phyloP scores from a whole-genome alignment of 2,329 filamentous ascomycete species.

The Cladosporium sphaerospermum region DNA sequence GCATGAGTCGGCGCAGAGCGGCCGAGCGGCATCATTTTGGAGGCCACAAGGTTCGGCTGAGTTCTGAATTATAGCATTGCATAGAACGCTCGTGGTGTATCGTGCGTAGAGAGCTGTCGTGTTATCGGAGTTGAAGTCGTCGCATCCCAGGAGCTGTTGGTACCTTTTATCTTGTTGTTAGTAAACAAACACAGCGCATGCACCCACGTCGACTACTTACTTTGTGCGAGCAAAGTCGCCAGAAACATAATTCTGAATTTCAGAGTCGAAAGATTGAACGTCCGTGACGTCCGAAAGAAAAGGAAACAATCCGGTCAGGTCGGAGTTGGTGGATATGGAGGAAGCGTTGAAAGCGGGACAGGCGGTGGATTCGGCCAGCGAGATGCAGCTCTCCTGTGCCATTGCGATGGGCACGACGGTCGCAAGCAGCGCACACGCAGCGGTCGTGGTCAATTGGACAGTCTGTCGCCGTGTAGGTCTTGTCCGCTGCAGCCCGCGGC shows the following conservation, averaged over 20 bases:
- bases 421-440: conserved; percentile 18
- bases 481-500: conserved; percentile 1
- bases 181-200: conserved; percentile 13
- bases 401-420: conserved; percentile 21
- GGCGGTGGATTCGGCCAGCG: conserved; percentile 60
- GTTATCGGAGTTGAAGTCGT: conserved; percentile 67
- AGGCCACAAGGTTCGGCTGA: conserved; percentile 66
- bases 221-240: conserved; percentile 70
- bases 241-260: conserved; percentile 66
- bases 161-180: conserved; percentile 57
- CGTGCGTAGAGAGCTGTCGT: conserved; percentile 81
- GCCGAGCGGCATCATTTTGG: conserved; percentile 56
- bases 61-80: conserved; percentile 89
- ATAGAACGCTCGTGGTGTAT: conserved; percentile 86
- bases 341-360: conserved; percentile 69
- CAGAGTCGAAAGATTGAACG: conserved; percentile 67
- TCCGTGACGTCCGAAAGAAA: conserved; percentile 80
- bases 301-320: conserved; percentile 58
- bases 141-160: conserved; percentile 72
- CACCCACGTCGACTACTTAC: conserved; percentile 45
- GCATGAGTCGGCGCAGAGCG: conserved; percentile 85
- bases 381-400: conserved; percentile 52
- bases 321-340: conserved; percentile 60
- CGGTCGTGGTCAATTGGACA: conserved; percentile 12
- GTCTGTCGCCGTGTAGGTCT: background rate